Evolutionary conservation across 768 basidiomycete species (phyloP).

Genomic region (Russula olivacea): DNA sequence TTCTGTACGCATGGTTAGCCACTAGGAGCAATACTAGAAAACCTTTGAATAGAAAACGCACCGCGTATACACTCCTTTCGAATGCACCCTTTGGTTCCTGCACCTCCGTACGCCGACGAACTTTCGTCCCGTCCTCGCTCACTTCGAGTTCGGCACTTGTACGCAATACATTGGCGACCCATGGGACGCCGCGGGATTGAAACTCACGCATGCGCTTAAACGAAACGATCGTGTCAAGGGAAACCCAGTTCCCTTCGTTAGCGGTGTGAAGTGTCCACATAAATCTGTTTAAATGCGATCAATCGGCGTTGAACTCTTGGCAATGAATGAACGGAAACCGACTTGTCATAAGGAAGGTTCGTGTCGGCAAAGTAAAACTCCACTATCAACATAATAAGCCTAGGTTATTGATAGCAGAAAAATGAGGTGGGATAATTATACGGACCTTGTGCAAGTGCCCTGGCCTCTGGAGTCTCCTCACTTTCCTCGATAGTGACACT

Average conservation of each 20-base stretch:
- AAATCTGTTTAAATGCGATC: conserved; percentile 50
- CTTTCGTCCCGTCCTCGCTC: conserved; percentile 62
- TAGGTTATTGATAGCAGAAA: neutral
- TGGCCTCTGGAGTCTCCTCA: conserved; percentile 38
- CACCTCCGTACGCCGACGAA: conserved; percentile 69
- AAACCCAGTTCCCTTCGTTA: conserved; percentile 83
- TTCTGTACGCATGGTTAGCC: conserved; percentile 47
- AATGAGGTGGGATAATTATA: conserved; percentile 1
- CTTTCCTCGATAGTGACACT: neutral
- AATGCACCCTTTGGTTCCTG: conserved; percentile 74
- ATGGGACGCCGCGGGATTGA: conserved; percentile 51
- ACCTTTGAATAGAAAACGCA: conserved; percentile 38
- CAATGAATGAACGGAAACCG: conserved; percentile 21
- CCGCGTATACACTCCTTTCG: conserved; percentile 83
- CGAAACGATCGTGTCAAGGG: conserved; percentile 77
- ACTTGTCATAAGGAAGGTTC: conserved; percentile 92
- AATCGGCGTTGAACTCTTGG: neutral
- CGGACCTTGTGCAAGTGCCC: conserved; percentile 53
- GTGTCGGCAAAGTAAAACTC: conserved; percentile 96
- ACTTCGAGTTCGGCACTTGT: conserved; percentile 58
- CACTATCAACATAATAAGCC: conserved; percentile 42
- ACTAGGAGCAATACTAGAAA: neutral
- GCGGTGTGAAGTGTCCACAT: conserved; percentile 90
- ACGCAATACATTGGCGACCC: conserved; percentile 64
- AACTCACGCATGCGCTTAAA: conserved; percentile 94